Conservation (phyloP, 139 green algal species). For the Mesostigma viride region DNA sequence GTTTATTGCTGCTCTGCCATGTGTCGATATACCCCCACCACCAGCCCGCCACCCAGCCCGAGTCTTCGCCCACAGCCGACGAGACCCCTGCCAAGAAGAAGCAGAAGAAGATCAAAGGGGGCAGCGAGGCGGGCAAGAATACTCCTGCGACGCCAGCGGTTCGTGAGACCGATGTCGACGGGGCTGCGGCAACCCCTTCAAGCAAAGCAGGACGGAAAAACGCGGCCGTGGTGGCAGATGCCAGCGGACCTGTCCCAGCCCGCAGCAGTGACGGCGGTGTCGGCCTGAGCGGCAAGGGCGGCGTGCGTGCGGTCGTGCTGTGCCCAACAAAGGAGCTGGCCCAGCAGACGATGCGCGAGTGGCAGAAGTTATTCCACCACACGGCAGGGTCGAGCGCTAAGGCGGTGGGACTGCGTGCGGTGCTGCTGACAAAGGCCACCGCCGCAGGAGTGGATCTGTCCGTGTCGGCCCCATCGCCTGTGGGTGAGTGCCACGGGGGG, state of each 20-base stretch:
- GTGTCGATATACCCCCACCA: no score
- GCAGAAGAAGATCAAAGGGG: conserved; percentile 1
- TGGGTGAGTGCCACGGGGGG: no score
- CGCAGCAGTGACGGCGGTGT: background rate
- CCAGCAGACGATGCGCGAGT: conserved; percentile 56
- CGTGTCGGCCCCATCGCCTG: conserved; percentile 23
- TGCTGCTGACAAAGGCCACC: conserved; percentile 59
- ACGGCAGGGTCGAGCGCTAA: no score
- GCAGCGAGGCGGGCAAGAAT: no score
- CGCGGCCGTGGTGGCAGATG: background rate
- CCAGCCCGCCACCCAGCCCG: no score
- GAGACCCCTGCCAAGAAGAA: no score
- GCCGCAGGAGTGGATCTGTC: conserved; percentile 17
- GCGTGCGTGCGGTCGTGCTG: conserved; percentile 51
- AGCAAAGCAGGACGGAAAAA: background rate
- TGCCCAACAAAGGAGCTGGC: conserved; percentile 79
- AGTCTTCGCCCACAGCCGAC: no score
- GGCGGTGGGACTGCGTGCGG: conserved; percentile 14
- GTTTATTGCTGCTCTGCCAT: no score
- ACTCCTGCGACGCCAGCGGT: background rate
- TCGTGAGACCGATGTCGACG: background rate
- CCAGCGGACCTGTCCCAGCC: background rate
- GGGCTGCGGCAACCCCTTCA: background rate
- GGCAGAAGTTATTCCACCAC: conserved; percentile 54
- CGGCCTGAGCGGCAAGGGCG: background rate